phyloP scores from a whole-genome alignment of 2,329 filamentous ascomycete species.

The Aspergillus calidoustus region DNA sequence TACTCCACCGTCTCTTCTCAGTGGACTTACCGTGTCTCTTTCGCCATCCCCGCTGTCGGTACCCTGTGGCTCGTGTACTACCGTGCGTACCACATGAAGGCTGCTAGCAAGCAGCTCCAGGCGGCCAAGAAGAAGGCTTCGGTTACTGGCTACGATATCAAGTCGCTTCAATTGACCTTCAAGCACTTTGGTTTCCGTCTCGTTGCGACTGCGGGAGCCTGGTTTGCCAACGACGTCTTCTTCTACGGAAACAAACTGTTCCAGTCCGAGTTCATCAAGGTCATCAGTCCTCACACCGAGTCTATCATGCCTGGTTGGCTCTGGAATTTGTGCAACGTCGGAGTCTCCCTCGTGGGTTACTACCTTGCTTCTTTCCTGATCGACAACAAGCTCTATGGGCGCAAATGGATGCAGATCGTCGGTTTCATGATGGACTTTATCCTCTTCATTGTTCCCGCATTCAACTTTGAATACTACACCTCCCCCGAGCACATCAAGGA shows the following conservation, averaged over 20 bases:
- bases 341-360: constrained; percentile 84
- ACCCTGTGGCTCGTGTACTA: constrained; percentile 96
- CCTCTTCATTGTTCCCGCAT: constrained; percentile 89
- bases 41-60: constrained; percentile 86
- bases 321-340: constrained; percentile 91
- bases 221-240: constrained; percentile 98
- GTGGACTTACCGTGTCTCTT: constrained; percentile 90
- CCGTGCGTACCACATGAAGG: constrained; percentile 91
- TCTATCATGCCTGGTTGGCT: constrained; percentile 87
- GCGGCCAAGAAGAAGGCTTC: constrained; percentile 82
- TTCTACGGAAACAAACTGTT: constrained; percentile 99
- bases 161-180: constrained; percentile 78
- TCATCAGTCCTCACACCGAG: constrained; percentile 70
- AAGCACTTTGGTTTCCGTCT: constrained; percentile 84
- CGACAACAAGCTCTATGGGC: constrained; percentile 95
- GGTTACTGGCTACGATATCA: constrained; percentile 90
- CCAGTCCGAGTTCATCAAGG: constrained; percentile 85
- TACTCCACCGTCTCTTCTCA: constrained; percentile 80
- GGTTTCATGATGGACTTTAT: constrained; percentile 93
- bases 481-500: constrained; percentile 70
- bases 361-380: constrained; percentile 87
- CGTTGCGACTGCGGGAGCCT: constrained; percentile 81
- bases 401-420: constrained; percentile 94
- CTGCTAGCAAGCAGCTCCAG: constrained; percentile 80
- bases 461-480: constrained; percentile 85